Conservation (phyloP, 2,329 filamentous ascomycete species). For the Simplicillium aogashimaense region DNA sequence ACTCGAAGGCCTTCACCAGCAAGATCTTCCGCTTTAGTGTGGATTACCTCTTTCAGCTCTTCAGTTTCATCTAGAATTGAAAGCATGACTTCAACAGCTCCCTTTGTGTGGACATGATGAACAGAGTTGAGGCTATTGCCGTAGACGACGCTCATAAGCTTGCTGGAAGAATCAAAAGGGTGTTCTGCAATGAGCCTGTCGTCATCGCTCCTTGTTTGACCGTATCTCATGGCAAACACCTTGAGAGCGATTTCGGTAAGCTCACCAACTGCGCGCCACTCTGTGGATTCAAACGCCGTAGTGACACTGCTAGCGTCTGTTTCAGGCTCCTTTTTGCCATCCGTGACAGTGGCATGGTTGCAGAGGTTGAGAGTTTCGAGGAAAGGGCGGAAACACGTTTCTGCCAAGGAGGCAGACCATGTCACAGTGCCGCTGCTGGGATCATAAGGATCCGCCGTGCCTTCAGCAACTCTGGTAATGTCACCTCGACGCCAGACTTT, state of each 20-base stretch:
- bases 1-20: slow-evolving; percentile 58
- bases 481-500: slow-evolving; percentile 51
- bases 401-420: slow-evolving; percentile 31
- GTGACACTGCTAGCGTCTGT: slow-evolving; percentile 37
- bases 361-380: slow-evolving; percentile 49
- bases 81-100: slow-evolving; percentile 47
- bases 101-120: slow-evolving; percentile 43
- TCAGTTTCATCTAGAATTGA: slow-evolving; percentile 39
- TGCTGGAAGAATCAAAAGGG: slow-evolving; percentile 64
- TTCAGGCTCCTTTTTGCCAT: slow-evolving; percentile 34
- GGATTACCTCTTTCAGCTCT: slow-evolving; percentile 33
- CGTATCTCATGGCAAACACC: slow-evolving; percentile 64
- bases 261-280: slow-evolving; percentile 54
- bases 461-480: slow-evolving; percentile 41
- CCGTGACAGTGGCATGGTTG: slow-evolving; percentile 45
- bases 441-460: slow-evolving; percentile 49
- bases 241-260: slow-evolving; percentile 67
- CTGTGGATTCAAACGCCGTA: slow-evolving; percentile 29
- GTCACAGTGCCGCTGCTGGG: slow-evolving; percentile 44
- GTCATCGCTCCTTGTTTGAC: slow-evolving; percentile 33
- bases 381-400: slow-evolving; percentile 31
- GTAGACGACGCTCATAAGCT: slow-evolving; percentile 67
- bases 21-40: slow-evolving; percentile 41
- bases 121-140: slow-evolving; percentile 21
- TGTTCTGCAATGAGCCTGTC: slow-evolving; percentile 51